Evolutionary conservation across 2,329 filamentous ascomycete species (phyloP), one percentile per base, ranked within the genome.

Genomic region (Penicillium rolfsii): DNA sequence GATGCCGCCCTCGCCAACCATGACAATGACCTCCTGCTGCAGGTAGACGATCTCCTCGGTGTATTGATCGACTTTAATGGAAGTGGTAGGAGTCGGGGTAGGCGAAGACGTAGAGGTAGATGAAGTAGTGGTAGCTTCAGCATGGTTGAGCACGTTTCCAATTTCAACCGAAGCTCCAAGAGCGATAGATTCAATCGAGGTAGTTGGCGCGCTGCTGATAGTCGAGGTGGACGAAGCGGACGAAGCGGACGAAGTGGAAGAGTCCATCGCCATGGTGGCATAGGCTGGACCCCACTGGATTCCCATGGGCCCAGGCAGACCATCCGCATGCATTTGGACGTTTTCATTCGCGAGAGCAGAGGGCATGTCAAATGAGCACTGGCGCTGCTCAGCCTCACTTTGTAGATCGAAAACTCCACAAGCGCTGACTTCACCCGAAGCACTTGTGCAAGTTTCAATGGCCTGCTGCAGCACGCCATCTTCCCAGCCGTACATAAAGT

Each of bases 401-500:
- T 93, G 87, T 58, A 96, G 80, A 55, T 83, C 80, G 78, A 97
- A 97, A 33, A 95, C 68, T 0, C 85, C 78, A 79, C 93, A 97
- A 75, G 93, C 91, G 46, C 83, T 70, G 49, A 96, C 86, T 45
- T 81, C 71, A 36, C 93, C 93, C 9, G 86, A 87, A 0, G 71
- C 72, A 76, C 87, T 90, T 55, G 89, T 94, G 84, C 93, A 97
- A 7, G 81, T 84, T 50, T 93, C 76, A 63, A 93, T 82, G n/a
- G 91, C 91, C 5, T 83, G 55, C 75, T 93, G 87, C 38, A 95
- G 83, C 76, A 91, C 87, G 3, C 81, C 79, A 8, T 79, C 71
- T 2, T 93, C 84, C 91, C 91, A 96, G 30, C 90, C 91, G 72
- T 84, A 88, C 70, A 93, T 87, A 77, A 94, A 93, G 72, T 96